Evolutionary conservation across 768 basidiomycete species (phyloP), one percentile per base, ranked within the genome.

Genomic region (Rhizopogon vinicolor): DNA sequence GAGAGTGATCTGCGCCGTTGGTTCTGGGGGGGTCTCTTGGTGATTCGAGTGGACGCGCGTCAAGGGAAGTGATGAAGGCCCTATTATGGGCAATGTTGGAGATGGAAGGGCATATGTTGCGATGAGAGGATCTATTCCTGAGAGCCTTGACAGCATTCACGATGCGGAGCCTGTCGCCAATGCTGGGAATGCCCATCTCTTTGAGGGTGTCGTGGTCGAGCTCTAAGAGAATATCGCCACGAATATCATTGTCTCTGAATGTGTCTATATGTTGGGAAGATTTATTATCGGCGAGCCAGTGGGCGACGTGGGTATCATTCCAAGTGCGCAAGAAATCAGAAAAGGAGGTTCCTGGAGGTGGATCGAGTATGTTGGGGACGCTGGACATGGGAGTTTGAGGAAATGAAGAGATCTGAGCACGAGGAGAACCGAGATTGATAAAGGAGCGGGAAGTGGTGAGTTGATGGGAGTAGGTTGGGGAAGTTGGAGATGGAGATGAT

Each of bases 141-240:
- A 98, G 76, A 5, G 74, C 67, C 66, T 93, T 94, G 57, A 99
- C 89, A 1, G 86, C 96, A 55, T 84, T 88, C 18, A 93, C 65
- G 49, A 99, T 89, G 65, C 92, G 81, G 7, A 98, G 83, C 48
- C 95, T 77, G 71, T 99, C 97, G 10, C 97, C 97, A 41, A 99
- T 87, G 70, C 88, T 92, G 33, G 77, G 63, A 29, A 99, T 82
- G 13, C 89, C 89, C 84, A 98, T 91, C 72, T 99, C 97, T 67
- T 87, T 91, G 49, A 99, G 74, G 2, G 85, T 87, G 7, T 75
- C 70, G 69, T 94, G 91, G 65, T 98, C 96, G 44, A 98, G 75
- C 59, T 99, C 97, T 49, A 98, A 78, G 16, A 99, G 73, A 19
- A 99, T 86, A 65, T 92, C 89, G 5, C 96, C 94, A 50, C 92